phyloP scores from a whole-genome alignment of 164 flowering plant species.

The Protea cynaroides region DNA sequence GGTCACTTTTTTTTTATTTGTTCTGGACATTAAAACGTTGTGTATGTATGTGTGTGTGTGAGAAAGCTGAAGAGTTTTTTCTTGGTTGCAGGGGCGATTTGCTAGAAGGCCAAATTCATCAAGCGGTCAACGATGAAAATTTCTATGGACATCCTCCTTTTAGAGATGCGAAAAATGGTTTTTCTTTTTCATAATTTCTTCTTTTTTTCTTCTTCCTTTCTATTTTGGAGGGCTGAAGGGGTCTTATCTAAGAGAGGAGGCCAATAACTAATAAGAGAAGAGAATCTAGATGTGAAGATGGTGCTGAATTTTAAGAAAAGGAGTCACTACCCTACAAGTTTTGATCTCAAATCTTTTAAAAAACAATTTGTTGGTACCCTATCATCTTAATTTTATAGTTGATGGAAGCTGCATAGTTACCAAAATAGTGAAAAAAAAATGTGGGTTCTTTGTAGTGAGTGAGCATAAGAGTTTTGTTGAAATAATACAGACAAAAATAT shows the following conservation, averaged over 20 bases:
- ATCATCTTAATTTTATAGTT: background rate
- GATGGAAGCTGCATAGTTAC: background rate
- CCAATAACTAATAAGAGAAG: no score
- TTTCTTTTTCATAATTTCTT: no score
- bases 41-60: no score
- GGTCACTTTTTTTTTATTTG: no score
- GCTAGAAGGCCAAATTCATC: conserved; percentile 31
- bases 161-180: no score
- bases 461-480: background rate
- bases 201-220: background rate
- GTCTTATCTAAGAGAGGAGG: background rate
- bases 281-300: background rate
- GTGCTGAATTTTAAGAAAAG: background rate
- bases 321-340: background rate
- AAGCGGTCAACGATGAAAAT: no score
- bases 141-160: no score
- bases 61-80: background rate
- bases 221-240: background rate
- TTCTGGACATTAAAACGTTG: no score
- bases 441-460: background rate
- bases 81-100: conserved; percentile 64
- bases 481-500: no score
- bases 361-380: no score
- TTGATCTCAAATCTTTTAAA: background rate
- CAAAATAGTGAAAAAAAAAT: background rate